Conservation (phyloP, 805 yeast genomes). For the Ascoidea asiatica region DNA sequence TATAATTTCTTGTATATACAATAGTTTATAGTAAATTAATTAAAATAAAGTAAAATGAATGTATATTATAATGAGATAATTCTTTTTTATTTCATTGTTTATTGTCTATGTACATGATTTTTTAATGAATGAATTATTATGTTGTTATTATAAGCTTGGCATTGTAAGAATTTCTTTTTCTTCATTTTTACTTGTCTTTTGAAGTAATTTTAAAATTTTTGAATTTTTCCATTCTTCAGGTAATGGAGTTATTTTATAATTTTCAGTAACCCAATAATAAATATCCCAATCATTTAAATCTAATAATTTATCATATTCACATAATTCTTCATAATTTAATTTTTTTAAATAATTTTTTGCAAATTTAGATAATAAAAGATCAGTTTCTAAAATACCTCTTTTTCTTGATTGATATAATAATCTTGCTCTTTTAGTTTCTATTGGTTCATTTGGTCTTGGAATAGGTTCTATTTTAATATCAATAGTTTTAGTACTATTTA, state of each 20-base stretch:
- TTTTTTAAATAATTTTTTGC: conserved; percentile 58
- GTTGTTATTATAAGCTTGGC: conserved; percentile 47
- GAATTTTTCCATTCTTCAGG: conserved; percentile 79
- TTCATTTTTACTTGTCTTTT: conserved; percentile 61
- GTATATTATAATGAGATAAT: too few relatives aligned
- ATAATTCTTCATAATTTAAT: conserved; percentile 52
- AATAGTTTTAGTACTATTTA: too few relatives aligned
- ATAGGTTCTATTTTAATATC: conserved; percentile 68
- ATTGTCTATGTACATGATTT: too few relatives aligned
- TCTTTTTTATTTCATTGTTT: too few relatives aligned
- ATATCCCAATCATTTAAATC: conserved; percentile 99
- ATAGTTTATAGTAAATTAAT: too few relatives aligned
- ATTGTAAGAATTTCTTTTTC: conserved; percentile 67
- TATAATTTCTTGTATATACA: too few relatives aligned
- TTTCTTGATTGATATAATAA: conserved; percentile 84
- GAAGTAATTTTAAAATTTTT: conserved; percentile 47
- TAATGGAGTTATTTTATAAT: conserved; percentile 67
- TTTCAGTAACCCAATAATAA: conserved; percentile 92
- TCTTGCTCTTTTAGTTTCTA: conserved; percentile 73
- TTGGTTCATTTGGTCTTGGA: conserved; percentile 57
- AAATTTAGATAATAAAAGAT: conserved; percentile 70
- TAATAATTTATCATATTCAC: conserved; percentile 73
- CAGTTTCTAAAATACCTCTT: conserved; percentile 91
- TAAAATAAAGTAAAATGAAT: too few relatives aligned
- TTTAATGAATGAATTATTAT: neutral